Percentiles rank a stretch among this genome's conserved stretches.
phyloP scores from a whole-genome alignment of 805 yeast genomes.

The Candida ascalaphidarum region DNA sequence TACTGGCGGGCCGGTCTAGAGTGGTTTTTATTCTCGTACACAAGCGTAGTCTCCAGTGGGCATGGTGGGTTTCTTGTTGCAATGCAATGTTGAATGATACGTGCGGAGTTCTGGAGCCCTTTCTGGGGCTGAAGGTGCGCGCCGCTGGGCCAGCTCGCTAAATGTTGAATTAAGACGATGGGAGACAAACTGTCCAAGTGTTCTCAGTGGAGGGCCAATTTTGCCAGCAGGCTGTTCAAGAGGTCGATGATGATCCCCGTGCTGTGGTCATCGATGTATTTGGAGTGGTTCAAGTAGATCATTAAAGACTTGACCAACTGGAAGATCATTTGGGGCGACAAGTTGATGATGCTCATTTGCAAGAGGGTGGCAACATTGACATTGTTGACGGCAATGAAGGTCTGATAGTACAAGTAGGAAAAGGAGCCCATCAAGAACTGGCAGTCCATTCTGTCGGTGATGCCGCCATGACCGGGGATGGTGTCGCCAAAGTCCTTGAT shows the following conservation, averaged over 20 bases:
- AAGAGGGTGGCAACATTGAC: conserved; percentile 66
- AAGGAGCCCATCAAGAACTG: conserved; percentile 97
- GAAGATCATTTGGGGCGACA: conserved; percentile 56
- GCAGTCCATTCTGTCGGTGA: conserved; percentile 95
- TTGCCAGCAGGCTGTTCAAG: conserved; percentile 12
- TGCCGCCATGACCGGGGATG: conserved; percentile 98
- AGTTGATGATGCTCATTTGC: conserved; percentile 66
- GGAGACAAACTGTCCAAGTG: no score
- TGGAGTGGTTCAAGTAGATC: conserved; percentile 37
- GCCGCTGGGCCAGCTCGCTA: no score
- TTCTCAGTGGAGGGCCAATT: not conserved
- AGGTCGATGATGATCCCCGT: conserved; percentile 18
- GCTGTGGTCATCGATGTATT: conserved; percentile 18
- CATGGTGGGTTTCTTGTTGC: no score
- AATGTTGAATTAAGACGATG: no score
- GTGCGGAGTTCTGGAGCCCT: no score
- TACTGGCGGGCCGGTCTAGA: no score
- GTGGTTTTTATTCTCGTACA: no score
- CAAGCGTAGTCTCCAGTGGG: no score
- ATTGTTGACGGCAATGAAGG: conserved; percentile 72
- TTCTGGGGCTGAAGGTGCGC: no score
- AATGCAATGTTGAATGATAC: no score
- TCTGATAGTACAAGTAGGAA: conserved; percentile 84
- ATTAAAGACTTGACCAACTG: conserved; percentile 53
- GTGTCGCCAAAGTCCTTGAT: conserved; percentile 97